A percentile compares a stretch with the other conserved stretches of the same genome.
These are phyloP conservation scores for Hymenoscyphus occultus DNA, from an alignment of 2,329 filamentous ascomycete species.

Conservation along the genomic window DNA sequence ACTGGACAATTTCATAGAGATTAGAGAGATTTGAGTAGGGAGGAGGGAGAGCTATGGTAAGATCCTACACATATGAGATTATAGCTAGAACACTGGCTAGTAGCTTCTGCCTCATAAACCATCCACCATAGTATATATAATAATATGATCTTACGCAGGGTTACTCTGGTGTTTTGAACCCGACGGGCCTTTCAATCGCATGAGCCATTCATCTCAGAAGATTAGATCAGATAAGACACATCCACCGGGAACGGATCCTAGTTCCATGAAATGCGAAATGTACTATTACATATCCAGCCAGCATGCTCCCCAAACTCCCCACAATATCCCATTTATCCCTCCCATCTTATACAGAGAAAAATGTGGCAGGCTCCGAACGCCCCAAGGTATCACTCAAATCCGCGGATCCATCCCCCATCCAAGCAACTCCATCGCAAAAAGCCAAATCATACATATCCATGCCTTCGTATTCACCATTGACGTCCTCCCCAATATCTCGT, in stretches of 20 bases:
- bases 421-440: not conserved
- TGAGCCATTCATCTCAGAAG: not conserved
- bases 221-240: not conserved
- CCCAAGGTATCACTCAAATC: not conserved
- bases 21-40: no score
- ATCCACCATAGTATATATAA: no score
- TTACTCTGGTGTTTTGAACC: no score
- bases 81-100: no score
- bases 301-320: not conserved
- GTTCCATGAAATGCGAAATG: not conserved
- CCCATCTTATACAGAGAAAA: not conserved
- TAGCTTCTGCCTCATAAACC: no score
- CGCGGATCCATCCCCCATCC: not conserved
- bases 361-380: not conserved
- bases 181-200: not conserved
- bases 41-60: no score
- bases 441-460: not conserved
- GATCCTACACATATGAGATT: no score
- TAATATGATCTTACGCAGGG: no score
- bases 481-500: not conserved
- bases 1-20: no score
- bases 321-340: not conserved
- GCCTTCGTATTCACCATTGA: not conserved
- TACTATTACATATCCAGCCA: not conserved
- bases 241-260: not conserved